A percentile compares a stretch with the other conserved stretches of the same genome.
phyloP scores from a whole-genome alignment of 805 yeast genomes.

The Candida nanaspora region DNA sequence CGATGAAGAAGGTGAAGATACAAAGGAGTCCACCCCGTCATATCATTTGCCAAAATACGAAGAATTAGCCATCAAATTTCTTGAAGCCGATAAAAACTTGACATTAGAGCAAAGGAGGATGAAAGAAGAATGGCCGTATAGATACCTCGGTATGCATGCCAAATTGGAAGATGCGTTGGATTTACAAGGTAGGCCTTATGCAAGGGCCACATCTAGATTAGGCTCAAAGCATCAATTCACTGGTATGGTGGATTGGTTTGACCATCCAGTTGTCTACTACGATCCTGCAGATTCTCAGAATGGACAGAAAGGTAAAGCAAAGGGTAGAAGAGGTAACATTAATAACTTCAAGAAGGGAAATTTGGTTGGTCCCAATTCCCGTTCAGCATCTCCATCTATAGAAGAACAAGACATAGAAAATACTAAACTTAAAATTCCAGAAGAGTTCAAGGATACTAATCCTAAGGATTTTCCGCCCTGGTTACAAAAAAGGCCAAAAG shows the following conservation, averaged over 20 bases:
- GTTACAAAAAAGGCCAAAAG: constrained; percentile 73
- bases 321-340: constrained; percentile 16
- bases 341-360: constrained; percentile 15
- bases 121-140: constrained; percentile 72
- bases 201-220: constrained; percentile 69
- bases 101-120: constrained; percentile 41
- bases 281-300: constrained; percentile 29
- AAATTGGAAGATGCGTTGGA: constrained; percentile 72
- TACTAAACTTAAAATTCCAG: constrained; percentile 31
- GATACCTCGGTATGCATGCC: constrained; percentile 73
- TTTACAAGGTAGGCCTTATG: constrained; percentile 69
- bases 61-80: constrained; percentile 45
- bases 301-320: constrained; percentile 13
- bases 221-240: constrained; percentile 72
- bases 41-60: constrained; percentile 45
- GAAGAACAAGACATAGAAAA: constrained; percentile 12
- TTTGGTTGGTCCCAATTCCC: constrained; percentile 1
- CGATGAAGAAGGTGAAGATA: not conserved
- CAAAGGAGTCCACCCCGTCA: constrained; percentile 2
- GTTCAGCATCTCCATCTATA: constrained; percentile 11
- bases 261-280: constrained; percentile 59
- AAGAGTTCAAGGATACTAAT: constrained; percentile 32
- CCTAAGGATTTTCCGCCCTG: constrained; percentile 57
- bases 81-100: constrained; percentile 35
- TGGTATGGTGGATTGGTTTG: constrained; percentile 57